phyloP scores from a whole-genome alignment of 495 filamentous ascomycete species.

The Hypomontagnella submonticulosa region DNA sequence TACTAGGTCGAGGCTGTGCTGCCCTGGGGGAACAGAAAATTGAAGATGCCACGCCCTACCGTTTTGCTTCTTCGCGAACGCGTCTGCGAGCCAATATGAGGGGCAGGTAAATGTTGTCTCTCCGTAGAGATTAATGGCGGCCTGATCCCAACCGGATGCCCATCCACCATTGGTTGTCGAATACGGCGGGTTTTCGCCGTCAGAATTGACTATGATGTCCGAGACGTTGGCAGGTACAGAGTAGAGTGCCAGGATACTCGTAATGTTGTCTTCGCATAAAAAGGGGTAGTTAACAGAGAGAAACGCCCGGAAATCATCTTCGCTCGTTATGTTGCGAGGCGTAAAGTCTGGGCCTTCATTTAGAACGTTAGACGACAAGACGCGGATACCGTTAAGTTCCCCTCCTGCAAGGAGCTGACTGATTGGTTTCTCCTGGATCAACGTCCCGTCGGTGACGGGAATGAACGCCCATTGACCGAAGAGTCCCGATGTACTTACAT shows the following conservation, averaged over 20 bases:
- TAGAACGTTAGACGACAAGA: slow-evolving; percentile 38
- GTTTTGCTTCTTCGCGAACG: slow-evolving; percentile 50
- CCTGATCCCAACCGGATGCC: slow-evolving; percentile 48
- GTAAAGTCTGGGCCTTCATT: slow-evolving; percentile 58
- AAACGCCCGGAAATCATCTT: slow-evolving; percentile 56
- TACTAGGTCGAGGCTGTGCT: slow-evolving; percentile 64
- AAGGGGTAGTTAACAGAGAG: slow-evolving; percentile 61
- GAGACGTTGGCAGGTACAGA: slow-evolving; percentile 44
- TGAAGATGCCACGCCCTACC: slow-evolving; percentile 65
- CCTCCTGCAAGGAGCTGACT: slow-evolving; percentile 62
- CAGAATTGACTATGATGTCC: slow-evolving; percentile 37
- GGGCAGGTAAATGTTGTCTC: slow-evolving; percentile 71
- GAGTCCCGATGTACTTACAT: slow-evolving; percentile 57
- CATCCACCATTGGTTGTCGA: slow-evolving; percentile 47
- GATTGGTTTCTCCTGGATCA: slow-evolving; percentile 28
- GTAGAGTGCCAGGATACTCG: slow-evolving; percentile 59
- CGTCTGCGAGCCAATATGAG: slow-evolving; percentile 70
- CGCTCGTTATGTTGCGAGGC: slow-evolving; percentile 62
- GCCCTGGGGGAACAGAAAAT: slow-evolving; percentile 65
- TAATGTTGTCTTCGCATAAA: slow-evolving; percentile 59
- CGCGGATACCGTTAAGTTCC: slow-evolving; percentile 48
- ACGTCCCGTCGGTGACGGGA: slow-evolving; percentile 50
- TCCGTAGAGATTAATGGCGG: slow-evolving; percentile 62
- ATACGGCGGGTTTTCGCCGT: slow-evolving; percentile 45
- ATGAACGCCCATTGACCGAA: slow-evolving; percentile 60